A percentile compares a stretch with the other conserved stretches of the same genome.
phyloP scores from a whole-genome alignment of 345 rosid species.

The Eucalyptus tenuipes region DNA sequence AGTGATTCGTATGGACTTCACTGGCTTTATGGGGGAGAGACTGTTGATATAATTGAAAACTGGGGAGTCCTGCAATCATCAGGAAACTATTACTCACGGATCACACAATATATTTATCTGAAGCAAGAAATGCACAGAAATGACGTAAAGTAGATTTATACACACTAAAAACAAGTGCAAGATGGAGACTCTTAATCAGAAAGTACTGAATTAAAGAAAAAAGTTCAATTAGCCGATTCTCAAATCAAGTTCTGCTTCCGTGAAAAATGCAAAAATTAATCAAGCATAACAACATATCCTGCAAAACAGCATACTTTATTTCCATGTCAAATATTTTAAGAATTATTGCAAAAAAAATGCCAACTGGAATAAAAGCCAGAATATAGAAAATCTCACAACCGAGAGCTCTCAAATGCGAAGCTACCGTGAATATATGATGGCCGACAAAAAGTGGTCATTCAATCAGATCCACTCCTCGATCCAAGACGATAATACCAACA shows the following conservation, averaged over 20 bases:
- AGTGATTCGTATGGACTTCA: slow-evolving; percentile 41
- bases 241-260: background rate
- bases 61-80: slow-evolving; percentile 71
- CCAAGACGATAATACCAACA: background rate
- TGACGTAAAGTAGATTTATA: background rate
- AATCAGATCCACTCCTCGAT: background rate
- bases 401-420: background rate
- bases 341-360: background rate
- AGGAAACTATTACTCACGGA: background rate
- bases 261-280: background rate
- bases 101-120: background rate
- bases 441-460: background rate
- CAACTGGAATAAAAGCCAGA: background rate
- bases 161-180: background rate
- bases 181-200: background rate
- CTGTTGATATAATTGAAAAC: slow-evolving; percentile 76
- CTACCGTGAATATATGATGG: background rate
- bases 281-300: background rate
- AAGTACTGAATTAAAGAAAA: background rate
- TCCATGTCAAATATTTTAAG: background rate
- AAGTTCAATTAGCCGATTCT: background rate
- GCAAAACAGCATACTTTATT: background rate
- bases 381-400: background rate
- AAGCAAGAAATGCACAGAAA: background rate
- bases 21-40: slow-evolving; percentile 90